phyloP scores from a whole-genome alignment of 2,329 filamentous ascomycete genomes.

The Diaporthe destruens region DNA sequence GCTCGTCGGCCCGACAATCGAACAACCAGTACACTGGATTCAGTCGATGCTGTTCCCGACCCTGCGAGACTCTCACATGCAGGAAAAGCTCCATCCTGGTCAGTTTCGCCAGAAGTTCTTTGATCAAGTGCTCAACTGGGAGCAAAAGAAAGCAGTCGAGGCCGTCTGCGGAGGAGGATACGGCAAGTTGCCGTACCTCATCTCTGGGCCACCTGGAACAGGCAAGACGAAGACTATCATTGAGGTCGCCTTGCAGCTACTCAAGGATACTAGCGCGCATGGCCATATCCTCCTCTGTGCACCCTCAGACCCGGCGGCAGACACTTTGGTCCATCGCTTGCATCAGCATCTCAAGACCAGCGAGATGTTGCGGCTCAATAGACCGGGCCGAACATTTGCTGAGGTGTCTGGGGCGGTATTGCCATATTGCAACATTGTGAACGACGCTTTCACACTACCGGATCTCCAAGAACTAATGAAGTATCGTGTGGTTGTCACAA shows the following conservation, averaged over 20 bases:
- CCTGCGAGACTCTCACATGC: slow-evolving; percentile 42
- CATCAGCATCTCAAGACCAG: slow-evolving; percentile 33
- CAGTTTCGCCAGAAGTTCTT: slow-evolving; percentile 39
- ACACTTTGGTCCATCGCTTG: slow-evolving; percentile 44
- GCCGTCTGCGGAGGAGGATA: slow-evolving; percentile 44
- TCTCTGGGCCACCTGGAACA: slow-evolving; percentile 47
- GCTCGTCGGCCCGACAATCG: not conserved
- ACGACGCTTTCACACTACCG: slow-evolving; percentile 42
- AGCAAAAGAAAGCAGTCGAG: slow-evolving; percentile 46
- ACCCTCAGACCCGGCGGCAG: slow-evolving; percentile 46
- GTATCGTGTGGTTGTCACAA: slow-evolving; percentile 45
- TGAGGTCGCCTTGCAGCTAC: slow-evolving; percentile 45
- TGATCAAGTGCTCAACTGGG: slow-evolving; percentile 42
- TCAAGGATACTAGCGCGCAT: slow-evolving; percentile 38
- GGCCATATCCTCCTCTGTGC: slow-evolving; percentile 46
- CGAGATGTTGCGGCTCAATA: slow-evolving; percentile 45
- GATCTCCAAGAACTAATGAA: slow-evolving; percentile 42
- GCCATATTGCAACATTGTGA: slow-evolving; percentile 43
- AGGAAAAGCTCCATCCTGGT: slow-evolving; percentile 42
- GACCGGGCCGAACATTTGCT: slow-evolving; percentile 43
- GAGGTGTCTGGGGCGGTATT: slow-evolving; percentile 43
- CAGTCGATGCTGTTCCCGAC: slow-evolving; percentile 46
- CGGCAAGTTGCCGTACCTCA: slow-evolving; percentile 46
- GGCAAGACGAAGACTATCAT: slow-evolving; percentile 48
- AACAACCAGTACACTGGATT: slow-evolving; percentile 38